Percentiles rank a stretch among this genome's conserved stretches.
These are phyloP conservation scores for Ilex paraguariensis DNA, from an alignment of 305 asterid genomes.

Conservation along the genomic window DNA sequence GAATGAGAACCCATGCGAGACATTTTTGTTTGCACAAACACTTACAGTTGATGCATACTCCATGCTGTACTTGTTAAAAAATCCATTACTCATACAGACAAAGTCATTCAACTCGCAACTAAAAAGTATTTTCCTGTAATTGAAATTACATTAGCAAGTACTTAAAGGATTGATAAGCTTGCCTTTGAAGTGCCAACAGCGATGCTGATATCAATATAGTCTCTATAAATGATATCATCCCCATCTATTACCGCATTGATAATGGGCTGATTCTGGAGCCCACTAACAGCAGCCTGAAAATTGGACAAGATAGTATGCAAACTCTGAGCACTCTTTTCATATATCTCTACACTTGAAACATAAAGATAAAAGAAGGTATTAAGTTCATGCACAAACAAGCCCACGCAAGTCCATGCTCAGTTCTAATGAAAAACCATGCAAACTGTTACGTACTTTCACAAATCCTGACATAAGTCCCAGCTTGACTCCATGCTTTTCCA, in stretches of 20 bases:
- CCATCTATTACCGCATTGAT: conserved; percentile 26
- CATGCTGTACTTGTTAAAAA: too few relatives aligned
- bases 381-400: too few relatives aligned
- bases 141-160: neutral
- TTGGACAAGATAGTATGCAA: neutral
- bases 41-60: too few relatives aligned
- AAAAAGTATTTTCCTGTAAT: neutral
- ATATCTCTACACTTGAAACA: too few relatives aligned
- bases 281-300: conserved; percentile 27
- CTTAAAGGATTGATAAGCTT: conserved; percentile 1
- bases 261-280: conserved; percentile 26
- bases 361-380: too few relatives aligned
- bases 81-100: too few relatives aligned
- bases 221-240: conserved; percentile 25
- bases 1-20: too few relatives aligned
- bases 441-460: conserved; percentile 12
- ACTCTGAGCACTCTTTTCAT: too few relatives aligned
- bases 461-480: conserved; percentile 28
- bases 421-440: neutral
- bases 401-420: too few relatives aligned
- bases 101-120: too few relatives aligned
- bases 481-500: conserved; percentile 27
- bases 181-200: conserved; percentile 31
- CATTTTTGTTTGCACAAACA: too few relatives aligned
- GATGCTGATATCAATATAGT: conserved; percentile 24